Evolutionary conservation across 768 basidiomycete species (phyloP), one percentile per base, ranked within the genome.

Genomic region (Rhodosporidiobolus sp.): DNA sequence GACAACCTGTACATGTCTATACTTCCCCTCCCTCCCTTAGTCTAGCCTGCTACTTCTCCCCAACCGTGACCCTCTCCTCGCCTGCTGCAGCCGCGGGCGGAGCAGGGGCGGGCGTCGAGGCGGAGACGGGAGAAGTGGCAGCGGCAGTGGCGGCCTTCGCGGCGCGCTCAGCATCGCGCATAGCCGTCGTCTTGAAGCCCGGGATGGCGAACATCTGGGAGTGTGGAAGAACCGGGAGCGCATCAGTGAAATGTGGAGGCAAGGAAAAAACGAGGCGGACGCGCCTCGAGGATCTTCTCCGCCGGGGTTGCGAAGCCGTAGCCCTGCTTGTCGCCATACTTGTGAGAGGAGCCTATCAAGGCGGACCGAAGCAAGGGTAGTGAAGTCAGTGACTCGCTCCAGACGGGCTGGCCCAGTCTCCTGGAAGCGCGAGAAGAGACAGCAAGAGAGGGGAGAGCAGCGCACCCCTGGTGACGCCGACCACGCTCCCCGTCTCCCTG

Each of bases 391-490:
- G n/a, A n/a, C n/a, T n/a, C n/a, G n/a, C n/a, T n/a, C n/a, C n/a
- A n/a, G n/a, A n/a, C n/a, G n/a, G n/a, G n/a, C n/a, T n/a, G n/a
- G n/a, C n/a, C n/a, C n/a, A n/a, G n/a, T n/a, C n/a, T n/a, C n/a
- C n/a, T n/a, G n/a, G n/a, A n/a, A n/a, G n/a, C n/a, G n/a, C 38
- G 32, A 19, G 26, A 16, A 10, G 26, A 43, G 28, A 48, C 22
- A 20, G 34, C 34, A 34, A 45, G 54, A 19, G n/a, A 38, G 34
- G 12, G 34, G 20, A 28, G 46, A 26, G 50, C 53, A 26, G 55
- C 71, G 43, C 49, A 22, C 88, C 88, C 16, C 87, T 82, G 76
- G 88, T 84, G 24, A 89, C 81, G 2, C 89, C 89, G 3, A 89
- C 83, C 7, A 89, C 88, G 0, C 87, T 84, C 8, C 88, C 88